Conservation (phyloP, 2,329 filamentous ascomycete genomes). For the Aspergillus piperis region DNA sequence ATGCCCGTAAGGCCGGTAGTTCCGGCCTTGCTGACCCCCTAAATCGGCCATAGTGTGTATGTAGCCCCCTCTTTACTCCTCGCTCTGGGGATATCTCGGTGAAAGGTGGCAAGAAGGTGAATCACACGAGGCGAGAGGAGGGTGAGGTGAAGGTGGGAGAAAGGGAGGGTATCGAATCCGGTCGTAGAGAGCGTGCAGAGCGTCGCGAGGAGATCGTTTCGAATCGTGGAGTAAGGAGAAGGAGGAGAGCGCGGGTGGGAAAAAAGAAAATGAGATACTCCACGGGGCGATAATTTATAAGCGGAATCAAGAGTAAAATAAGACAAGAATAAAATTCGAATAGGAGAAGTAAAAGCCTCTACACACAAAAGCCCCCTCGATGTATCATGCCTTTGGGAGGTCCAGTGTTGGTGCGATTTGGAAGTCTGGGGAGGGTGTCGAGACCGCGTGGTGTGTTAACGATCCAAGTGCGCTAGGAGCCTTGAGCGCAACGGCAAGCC, state of each 20-base stretch:
- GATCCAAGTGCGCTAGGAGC: slow-evolving; percentile 40
- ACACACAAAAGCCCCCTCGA: slow-evolving; percentile 23
- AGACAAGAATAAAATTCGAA: slow-evolving; percentile 18
- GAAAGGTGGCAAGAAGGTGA: slow-evolving; percentile 10
- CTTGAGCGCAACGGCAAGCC: slow-evolving; percentile 44
- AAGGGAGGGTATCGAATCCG: slow-evolving; percentile 27
- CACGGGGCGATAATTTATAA: slow-evolving; percentile 23
- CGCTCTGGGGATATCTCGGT: slow-evolving; percentile 3
- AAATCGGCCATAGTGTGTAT: slow-evolving; percentile 62
- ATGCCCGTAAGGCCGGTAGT: slow-evolving; percentile 59
- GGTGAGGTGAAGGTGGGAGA: slow-evolving; percentile 11
- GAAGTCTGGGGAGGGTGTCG: slow-evolving; percentile 22
- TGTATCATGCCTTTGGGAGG: slow-evolving; percentile 33
- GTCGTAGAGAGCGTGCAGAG: slow-evolving; percentile 37
- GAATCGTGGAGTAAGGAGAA: slow-evolving; percentile 33
- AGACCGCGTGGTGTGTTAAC: slow-evolving; percentile 26
- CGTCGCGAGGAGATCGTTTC: slow-evolving; percentile 36
- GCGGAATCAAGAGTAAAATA: slow-evolving; percentile 14
- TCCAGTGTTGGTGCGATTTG: slow-evolving; percentile 22
- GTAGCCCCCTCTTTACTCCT: slow-evolving; percentile 13
- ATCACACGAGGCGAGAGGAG: slow-evolving; percentile 9
- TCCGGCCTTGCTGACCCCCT: slow-evolving; percentile 62
- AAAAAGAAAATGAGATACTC: slow-evolving; percentile 21
- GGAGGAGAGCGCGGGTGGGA: slow-evolving; percentile 21
- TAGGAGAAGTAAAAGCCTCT: slow-evolving; percentile 19